Evolutionary conservation across 2,329 filamentous ascomycete species (phyloP).

Genomic region (Sporothrix inflata): DNA sequence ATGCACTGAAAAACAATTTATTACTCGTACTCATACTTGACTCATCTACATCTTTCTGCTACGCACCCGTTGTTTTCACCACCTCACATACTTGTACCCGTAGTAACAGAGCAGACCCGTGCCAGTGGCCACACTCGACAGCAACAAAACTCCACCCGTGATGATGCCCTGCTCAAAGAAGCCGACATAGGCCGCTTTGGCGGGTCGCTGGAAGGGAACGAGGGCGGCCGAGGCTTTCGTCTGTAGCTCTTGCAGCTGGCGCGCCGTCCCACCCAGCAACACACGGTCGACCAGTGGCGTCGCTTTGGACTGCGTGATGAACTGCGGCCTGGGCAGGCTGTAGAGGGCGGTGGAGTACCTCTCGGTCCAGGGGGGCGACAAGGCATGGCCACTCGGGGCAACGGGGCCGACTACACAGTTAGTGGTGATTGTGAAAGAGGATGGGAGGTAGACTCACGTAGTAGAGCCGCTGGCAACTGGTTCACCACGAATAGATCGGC

Average conservation of each 20-base stretch:
- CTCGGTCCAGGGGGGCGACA: not conserved
- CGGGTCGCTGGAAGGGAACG: not conserved
- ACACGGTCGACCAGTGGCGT: not conserved
- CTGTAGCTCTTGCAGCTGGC: not conserved
- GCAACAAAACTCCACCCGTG: not conserved
- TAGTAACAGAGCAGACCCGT: not conserved
- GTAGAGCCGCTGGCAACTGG: not conserved
- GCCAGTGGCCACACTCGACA: constrained; percentile 6
- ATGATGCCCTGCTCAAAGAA: not conserved
- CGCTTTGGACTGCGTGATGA: not conserved
- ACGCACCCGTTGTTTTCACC: not conserved
- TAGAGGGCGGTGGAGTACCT: not conserved
- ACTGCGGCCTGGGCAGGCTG: not conserved
- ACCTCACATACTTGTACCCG: not conserved
- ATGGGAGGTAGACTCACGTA: not conserved
- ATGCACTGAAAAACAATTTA: too few relatives aligned
- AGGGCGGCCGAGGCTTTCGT: not conserved
- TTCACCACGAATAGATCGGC: not conserved
- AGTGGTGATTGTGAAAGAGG: not conserved
- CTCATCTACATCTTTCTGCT: not conserved
- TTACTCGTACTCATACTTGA: too few relatives aligned
- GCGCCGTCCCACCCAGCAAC: not conserved
- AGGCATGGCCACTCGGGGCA: not conserved
- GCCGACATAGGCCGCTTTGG: not conserved
- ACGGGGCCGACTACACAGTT: not conserved